These are phyloP conservation scores for Chamaecrista fasciculata DNA, from an alignment of 306 rosid species.

Conservation along the genomic window DNA sequence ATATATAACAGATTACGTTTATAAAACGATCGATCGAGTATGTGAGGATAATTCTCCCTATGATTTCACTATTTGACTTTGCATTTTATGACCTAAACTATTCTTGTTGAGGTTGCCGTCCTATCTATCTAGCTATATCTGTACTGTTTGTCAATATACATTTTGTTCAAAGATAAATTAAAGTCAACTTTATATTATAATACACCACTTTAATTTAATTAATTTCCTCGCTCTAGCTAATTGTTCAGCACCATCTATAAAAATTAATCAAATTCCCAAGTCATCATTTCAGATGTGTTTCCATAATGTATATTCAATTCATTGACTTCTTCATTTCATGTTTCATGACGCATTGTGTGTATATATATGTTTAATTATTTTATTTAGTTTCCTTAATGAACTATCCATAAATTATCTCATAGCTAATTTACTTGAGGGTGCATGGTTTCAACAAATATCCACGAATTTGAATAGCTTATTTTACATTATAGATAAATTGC, in stretches of 20 bases:
- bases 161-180: constrained; percentile 12
- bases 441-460: too few species aligned
- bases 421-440: too few species aligned
- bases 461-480: too few species aligned
- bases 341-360: too few species aligned
- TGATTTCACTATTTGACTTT: constrained; percentile 30
- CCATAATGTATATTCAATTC: too few species aligned
- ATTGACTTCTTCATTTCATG: too few species aligned
- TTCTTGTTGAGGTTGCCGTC: constrained; percentile 13
- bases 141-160: background rate
- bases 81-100: constrained; percentile 7
- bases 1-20: background rate
- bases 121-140: background rate
- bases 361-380: too few species aligned
- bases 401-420: too few species aligned
- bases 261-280: background rate
- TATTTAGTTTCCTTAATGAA: too few species aligned
- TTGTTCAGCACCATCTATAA: background rate
- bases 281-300: too few species aligned
- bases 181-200: constrained; percentile 19
- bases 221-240: constrained; percentile 10
- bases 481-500: too few species aligned
- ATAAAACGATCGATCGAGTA: background rate
- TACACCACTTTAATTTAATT: background rate
- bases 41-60: background rate